phyloP scores from a whole-genome alignment of 1,284 basidiomycete genomes.

The Salmacisia buchloeana region DNA sequence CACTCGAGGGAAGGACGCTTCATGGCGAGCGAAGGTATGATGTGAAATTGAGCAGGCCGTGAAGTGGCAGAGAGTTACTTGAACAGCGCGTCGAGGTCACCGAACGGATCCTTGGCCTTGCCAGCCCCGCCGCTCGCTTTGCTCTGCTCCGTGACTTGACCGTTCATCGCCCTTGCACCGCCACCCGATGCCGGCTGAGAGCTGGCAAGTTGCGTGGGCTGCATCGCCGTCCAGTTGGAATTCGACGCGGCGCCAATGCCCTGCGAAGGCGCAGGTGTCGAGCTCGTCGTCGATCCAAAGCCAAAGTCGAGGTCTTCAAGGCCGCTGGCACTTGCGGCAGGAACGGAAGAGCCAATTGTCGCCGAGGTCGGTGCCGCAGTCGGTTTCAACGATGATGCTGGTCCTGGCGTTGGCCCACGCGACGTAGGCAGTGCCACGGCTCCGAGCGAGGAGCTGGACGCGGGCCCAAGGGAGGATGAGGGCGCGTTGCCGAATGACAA shows the following conservation, averaged over 20 bases:
- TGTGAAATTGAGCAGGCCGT: no score
- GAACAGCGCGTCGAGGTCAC: conserved; percentile 40
- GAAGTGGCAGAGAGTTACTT: no score
- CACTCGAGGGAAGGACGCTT: no score
- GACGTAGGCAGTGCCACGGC: background rate
- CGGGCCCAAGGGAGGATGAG: background rate
- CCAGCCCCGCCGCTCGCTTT: conserved; percentile 2
- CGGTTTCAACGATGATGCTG: no score
- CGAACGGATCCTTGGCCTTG: conserved; percentile 35
- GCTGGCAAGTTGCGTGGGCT: background rate
- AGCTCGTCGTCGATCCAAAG: background rate
- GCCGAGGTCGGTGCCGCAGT: background rate
- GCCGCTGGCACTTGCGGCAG: background rate
- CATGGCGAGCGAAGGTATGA: no score
- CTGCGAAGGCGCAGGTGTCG: background rate
- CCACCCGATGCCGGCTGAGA: background rate
- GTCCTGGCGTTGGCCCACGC: background rate
- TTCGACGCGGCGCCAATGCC: background rate
- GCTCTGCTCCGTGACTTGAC: conserved; percentile 1
- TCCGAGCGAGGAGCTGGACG: background rate
- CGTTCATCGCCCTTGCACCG: background rate
- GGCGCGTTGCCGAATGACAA: conserved; percentile 33
- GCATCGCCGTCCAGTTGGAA: background rate
- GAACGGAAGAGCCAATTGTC: background rate
- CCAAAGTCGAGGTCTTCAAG: conserved; percentile 4